Conservation (phyloP, 2,329 filamentous ascomycete species). For the Fusarium papillatum region DNA sequence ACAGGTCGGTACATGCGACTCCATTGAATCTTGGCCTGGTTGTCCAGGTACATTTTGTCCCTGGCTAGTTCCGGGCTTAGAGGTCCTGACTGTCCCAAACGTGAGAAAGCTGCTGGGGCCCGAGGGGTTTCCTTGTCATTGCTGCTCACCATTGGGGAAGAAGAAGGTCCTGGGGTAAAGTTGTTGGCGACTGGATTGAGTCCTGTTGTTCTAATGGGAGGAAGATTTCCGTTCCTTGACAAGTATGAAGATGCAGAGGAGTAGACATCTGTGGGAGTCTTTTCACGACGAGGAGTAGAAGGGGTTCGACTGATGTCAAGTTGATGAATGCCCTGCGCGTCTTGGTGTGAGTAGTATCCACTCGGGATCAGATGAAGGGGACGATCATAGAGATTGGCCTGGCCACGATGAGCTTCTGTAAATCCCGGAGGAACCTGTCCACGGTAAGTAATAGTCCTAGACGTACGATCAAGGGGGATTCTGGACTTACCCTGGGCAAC, state of each 20-base stretch:
- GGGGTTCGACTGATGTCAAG: background rate
- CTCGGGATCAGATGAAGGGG: background rate
- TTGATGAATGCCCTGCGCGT: background rate
- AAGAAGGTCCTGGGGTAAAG: background rate
- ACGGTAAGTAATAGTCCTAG: background rate
- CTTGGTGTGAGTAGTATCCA: background rate
- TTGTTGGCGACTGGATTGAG: background rate
- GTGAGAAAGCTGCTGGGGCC: background rate
- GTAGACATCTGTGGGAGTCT: background rate
- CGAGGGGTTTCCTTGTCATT: background rate
- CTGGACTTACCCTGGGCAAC: background rate
- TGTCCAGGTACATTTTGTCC: background rate
- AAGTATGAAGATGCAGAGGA: background rate
- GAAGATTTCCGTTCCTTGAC: background rate
- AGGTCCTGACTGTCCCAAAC: background rate
- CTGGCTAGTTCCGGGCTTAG: background rate
- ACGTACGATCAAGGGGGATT: background rate
- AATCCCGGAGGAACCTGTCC: constrained; percentile 10
- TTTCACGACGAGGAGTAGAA: background rate
- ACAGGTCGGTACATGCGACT: background rate
- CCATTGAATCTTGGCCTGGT: background rate
- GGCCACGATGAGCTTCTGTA: constrained; percentile 10
- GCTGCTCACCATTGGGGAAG: background rate
- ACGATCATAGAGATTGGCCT: background rate
- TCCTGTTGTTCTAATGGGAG: background rate